Evolutionary conservation across 768 basidiomycete genomes (phyloP), one percentile per base, ranked within the genome.

Genomic region (Boletus subparvulus): DNA sequence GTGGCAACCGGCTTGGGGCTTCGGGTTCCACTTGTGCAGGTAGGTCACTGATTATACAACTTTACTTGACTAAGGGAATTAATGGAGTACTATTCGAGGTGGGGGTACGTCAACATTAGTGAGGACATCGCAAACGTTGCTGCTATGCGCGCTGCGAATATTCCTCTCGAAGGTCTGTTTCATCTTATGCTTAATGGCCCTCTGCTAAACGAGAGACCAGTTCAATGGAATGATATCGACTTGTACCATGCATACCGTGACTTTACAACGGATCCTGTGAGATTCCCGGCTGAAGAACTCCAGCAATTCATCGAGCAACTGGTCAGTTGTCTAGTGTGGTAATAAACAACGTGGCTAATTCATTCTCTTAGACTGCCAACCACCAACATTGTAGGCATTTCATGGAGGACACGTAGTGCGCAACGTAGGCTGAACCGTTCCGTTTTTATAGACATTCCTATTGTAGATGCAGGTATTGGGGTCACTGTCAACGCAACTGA

Each of bases 141-240:
- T 32, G 80, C 72, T 60, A 90, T 80, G 89, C 77, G 84, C 17
- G 82, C 78, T 21, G 87, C 88, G 0, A 77, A 82, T 50, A 83
- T 93, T 56, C 91, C 90, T n/a, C 77, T 92, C 6, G 90, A 93
- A 81, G 83, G 84, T 84, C 26, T 44, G 61, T 56, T 52, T 47
- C 36, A 14, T 59, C 28, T 26, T 30, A 11, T 17, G 35, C 4
- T 26, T 5, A 1, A 35, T 47, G 26, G 4, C 11, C 26, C 19
- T 30, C 11, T 19, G 12, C 36, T 58, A 6, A 69, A 54, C 16
- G 19, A 17, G 0, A 19, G 13, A 28, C 19, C 36, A 86, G 86
- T 83, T 43, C 87, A 87, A 79, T 90, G 88, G 88, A 88, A 86
- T 64, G 88, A 89, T 61, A 87, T 90, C 57, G 87, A 90, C 70